phyloP scores from a whole-genome alignment of 2,329 filamentous ascomycete genomes.

The Didymella segeticola region DNA sequence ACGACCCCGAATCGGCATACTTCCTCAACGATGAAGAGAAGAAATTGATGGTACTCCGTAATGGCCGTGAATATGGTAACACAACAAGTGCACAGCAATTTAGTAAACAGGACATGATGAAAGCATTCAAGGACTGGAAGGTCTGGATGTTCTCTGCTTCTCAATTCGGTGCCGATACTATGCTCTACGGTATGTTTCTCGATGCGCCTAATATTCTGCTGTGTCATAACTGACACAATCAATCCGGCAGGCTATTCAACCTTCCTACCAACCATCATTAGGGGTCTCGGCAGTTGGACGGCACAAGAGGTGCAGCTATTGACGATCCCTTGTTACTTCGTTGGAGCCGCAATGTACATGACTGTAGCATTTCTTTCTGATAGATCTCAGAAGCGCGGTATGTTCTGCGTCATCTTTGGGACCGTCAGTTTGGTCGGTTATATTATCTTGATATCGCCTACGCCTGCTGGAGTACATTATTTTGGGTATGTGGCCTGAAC shows the following conservation, averaged over 20 bases:
- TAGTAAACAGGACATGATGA: conserved; percentile 68
- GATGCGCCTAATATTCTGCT: neutral
- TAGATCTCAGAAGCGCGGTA: conserved; percentile 66
- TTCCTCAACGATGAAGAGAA: conserved; percentile 67
- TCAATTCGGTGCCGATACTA: conserved; percentile 76
- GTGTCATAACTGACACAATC: neutral
- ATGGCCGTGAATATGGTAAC: conserved; percentile 57
- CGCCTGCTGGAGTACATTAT: conserved; percentile 69
- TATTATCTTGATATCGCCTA: conserved; percentile 67
- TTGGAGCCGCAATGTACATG: conserved; percentile 75
- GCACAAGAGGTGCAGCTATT: conserved; percentile 72
- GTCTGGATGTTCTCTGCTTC: conserved; percentile 72
- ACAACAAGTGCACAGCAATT: conserved; percentile 60
- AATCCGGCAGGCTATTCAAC: conserved; percentile 67
- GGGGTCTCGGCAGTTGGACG: conserved; percentile 67
- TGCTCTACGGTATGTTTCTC: conserved; percentile 64
- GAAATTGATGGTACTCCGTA: conserved; percentile 60
- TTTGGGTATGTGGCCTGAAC: conserved; percentile 56
- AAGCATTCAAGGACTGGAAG: conserved; percentile 76
- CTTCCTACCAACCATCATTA: conserved; percentile 80
- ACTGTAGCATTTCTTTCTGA: conserved; percentile 71
- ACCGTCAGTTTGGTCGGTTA: conserved; percentile 71
- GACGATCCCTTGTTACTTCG: conserved; percentile 77
- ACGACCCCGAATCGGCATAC: conserved; percentile 69
- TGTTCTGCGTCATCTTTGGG: conserved; percentile 69